Evolutionary conservation across 257 asterid genomes (phyloP).

Genomic region (Salvia hispanica): DNA sequence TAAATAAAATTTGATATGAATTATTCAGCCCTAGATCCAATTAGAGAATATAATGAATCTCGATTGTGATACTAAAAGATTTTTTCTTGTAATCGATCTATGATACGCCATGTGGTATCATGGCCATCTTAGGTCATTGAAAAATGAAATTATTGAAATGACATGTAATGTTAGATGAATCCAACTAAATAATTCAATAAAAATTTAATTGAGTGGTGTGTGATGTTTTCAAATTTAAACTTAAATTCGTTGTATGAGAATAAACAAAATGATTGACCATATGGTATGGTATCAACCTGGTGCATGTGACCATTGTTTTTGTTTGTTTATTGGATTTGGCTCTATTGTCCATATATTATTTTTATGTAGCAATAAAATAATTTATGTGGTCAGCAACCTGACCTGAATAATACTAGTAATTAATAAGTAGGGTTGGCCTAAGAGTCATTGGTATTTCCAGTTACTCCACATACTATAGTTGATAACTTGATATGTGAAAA

Average conservation of each 20-base stretch:
- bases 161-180: neutral
- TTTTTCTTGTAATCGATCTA: neutral
- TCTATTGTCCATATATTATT: neutral
- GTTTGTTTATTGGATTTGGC: neutral
- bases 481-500: too few species aligned
- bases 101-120: constrained; percentile 6
- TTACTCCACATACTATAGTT: too few species aligned
- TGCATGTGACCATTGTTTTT: neutral
- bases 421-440: neutral
- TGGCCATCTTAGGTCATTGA: neutral
- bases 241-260: constrained; percentile 4
- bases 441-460: neutral
- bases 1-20: too few species aligned
- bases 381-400: constrained; percentile 14
- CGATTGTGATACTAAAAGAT: too few species aligned
- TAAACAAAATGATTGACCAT: constrained; percentile 6
- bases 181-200: neutral
- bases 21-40: neutral
- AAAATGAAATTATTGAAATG: too few species aligned
- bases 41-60: too few species aligned
- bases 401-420: neutral
- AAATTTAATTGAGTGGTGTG: neutral
- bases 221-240: neutral
- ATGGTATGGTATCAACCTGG: neutral
- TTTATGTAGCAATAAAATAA: neutral